A percentile compares a stretch with the other conserved stretches of the same genome.
Conservation (phyloP, 164 flowering plant genomes). For the Chloranthus sessilifolius region DNA sequence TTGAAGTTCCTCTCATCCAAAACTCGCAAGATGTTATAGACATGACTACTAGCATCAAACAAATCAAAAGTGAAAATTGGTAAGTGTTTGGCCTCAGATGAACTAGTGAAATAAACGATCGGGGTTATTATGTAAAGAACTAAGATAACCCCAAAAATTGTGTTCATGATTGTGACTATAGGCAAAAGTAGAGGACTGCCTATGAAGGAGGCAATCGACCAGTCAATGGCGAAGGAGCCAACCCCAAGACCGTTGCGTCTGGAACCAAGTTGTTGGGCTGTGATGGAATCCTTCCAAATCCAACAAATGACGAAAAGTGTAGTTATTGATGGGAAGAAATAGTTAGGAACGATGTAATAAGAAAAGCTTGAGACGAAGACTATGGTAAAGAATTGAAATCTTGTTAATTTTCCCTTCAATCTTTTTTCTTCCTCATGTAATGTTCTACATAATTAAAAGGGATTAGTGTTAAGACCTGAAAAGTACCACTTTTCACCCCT, state of each 20-base stretch:
- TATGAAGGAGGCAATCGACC: not conserved
- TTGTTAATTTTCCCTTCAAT: not conserved
- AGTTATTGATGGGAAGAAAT: constrained; percentile 3
- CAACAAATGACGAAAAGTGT: not conserved
- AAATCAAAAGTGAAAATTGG: not conserved
- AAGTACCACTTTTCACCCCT: too few species aligned
- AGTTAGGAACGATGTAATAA: constrained; percentile 3
- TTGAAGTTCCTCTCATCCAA: not conserved
- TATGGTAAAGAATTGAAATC: not conserved
- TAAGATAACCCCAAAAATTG: not conserved
- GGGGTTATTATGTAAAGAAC: not conserved
- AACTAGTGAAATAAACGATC: not conserved
- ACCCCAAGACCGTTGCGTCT: not conserved
- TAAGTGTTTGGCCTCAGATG: not conserved
- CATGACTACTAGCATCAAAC: not conserved
- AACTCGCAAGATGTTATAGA: not conserved
- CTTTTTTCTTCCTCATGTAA: not conserved
- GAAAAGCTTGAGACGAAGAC: not conserved
- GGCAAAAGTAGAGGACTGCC: not conserved
- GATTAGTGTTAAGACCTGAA: too few species aligned
- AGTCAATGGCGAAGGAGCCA: not conserved
- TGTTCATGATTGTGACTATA: not conserved
- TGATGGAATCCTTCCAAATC: constrained; percentile 4
- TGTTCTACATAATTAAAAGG: too few species aligned
- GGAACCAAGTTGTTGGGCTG: constrained; percentile 4